Evolutionary conservation across 2,329 filamentous ascomycete genomes (phyloP).

Genomic region (Diplodia mutila): DNA sequence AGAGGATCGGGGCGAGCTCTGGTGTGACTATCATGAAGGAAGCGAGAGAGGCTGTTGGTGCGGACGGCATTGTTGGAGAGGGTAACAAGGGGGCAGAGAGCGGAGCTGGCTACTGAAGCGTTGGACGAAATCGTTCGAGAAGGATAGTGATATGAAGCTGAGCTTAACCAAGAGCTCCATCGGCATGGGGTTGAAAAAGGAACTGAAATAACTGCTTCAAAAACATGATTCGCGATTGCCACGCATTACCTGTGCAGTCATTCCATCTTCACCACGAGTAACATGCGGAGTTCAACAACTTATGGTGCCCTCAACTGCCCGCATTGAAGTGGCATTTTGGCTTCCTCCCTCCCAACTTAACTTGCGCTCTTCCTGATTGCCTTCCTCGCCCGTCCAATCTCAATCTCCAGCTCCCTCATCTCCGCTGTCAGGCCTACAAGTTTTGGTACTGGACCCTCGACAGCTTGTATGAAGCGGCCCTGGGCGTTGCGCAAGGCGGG

Average conservation of each 20-base stretch:
- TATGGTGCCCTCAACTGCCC: neutral
- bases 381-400: conserved; percentile 64
- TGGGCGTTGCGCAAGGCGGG: conserved; percentile 61
- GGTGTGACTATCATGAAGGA: conserved; percentile 61
- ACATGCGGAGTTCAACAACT: no score
- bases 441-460: conserved; percentile 62
- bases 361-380: conserved; percentile 42
- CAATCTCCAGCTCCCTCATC: conserved; percentile 69
- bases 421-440: conserved; percentile 62
- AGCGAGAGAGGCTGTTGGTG: conserved; percentile 34
- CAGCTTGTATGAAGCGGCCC: conserved; percentile 56
- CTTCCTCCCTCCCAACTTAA: neutral
- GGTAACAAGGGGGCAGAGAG: conserved; percentile 29
- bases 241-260: no score
- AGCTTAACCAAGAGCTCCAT: neutral
- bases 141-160: neutral
- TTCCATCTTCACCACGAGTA: no score
- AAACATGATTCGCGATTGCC: neutral
- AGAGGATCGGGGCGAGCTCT: conserved; percentile 59
- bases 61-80: conserved; percentile 27
- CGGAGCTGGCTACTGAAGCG: conserved; percentile 29
- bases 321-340: neutral
- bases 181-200: neutral
- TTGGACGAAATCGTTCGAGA: no score
- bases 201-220: neutral